Conservation (phyloP, 306 rosid species). For the Cucumis cinereus region DNA sequence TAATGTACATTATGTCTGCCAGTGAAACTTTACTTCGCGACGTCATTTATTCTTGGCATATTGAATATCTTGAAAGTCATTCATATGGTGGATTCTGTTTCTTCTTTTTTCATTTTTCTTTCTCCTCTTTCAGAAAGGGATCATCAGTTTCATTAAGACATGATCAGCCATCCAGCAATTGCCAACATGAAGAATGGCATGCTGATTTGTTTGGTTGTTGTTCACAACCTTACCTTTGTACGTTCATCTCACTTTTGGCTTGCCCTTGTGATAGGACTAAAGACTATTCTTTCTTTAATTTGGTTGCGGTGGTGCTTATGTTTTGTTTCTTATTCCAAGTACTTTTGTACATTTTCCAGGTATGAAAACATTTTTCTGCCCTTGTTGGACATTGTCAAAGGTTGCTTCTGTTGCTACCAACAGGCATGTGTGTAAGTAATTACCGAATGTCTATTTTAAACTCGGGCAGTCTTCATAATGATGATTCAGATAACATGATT, state of each 20-base stretch:
- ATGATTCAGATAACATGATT: not conserved
- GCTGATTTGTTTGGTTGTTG: slow-evolving; percentile 90
- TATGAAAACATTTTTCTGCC: slow-evolving; percentile 75
- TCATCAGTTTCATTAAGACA: slow-evolving; percentile 52
- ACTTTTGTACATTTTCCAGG: slow-evolving; percentile 36
- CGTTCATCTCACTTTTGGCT: slow-evolving; percentile 14
- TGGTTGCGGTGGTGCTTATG: not conserved
- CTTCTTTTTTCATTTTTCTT: not conserved
- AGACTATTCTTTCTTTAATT: not conserved
- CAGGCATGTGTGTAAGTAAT: slow-evolving; percentile 78
- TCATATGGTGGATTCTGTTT: not conserved
- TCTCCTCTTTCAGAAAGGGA: slow-evolving; percentile 23
- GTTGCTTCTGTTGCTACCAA: slow-evolving; percentile 68
- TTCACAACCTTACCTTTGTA: slow-evolving; percentile 83
- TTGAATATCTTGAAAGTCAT: not conserved
- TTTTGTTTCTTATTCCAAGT: not conserved
- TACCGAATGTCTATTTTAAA: not conserved
- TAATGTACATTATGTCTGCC: not conserved
- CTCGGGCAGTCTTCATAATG: not conserved
- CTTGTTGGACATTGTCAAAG: slow-evolving; percentile 89
- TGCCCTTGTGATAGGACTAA: not conserved
- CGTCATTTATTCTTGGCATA: not conserved
- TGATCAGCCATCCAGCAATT: slow-evolving; percentile 45
- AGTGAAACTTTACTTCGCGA: not conserved
- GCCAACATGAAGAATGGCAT: slow-evolving; percentile 68